phyloP scores from a whole-genome alignment of 257 asterid genomes.

The Capsicum baccatum region DNA sequence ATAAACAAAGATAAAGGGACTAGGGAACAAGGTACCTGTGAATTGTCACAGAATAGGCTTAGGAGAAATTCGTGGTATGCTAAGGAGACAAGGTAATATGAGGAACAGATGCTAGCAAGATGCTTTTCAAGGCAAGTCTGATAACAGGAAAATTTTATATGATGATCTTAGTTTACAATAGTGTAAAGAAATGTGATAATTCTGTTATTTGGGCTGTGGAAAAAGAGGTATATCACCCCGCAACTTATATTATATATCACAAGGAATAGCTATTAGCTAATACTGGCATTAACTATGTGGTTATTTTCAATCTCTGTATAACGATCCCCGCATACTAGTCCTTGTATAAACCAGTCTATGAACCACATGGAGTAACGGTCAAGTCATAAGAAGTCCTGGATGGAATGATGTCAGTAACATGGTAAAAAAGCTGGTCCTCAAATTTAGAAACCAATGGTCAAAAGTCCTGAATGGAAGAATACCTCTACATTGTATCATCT shows the following conservation, averaged over 20 bases:
- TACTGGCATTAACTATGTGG: neutral
- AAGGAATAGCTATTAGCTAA: neutral
- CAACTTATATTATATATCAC: neutral
- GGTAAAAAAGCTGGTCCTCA: neutral
- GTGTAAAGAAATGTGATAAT: neutral
- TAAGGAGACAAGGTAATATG: neutral
- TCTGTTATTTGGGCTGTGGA: neutral
- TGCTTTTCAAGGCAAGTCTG: neutral
- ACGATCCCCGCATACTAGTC: neutral
- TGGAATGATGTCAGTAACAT: neutral
- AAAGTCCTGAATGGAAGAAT: neutral
- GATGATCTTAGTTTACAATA: neutral
- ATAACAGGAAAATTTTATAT: too few species aligned
- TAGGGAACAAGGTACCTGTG: neutral
- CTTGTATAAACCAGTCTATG: neutral
- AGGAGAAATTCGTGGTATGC: neutral
- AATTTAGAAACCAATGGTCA: slow-evolving; percentile 1
- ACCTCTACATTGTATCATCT: neutral
- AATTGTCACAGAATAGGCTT: neutral
- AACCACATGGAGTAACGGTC: neutral
- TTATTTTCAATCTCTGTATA: neutral
- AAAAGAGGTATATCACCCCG: neutral
- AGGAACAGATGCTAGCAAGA: neutral
- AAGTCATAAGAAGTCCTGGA: neutral
- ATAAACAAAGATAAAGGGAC: neutral